These are phyloP conservation scores for Ammopiptanthus mongolicus DNA, from an alignment of 306 rosid species.

Conservation along the genomic window DNA sequence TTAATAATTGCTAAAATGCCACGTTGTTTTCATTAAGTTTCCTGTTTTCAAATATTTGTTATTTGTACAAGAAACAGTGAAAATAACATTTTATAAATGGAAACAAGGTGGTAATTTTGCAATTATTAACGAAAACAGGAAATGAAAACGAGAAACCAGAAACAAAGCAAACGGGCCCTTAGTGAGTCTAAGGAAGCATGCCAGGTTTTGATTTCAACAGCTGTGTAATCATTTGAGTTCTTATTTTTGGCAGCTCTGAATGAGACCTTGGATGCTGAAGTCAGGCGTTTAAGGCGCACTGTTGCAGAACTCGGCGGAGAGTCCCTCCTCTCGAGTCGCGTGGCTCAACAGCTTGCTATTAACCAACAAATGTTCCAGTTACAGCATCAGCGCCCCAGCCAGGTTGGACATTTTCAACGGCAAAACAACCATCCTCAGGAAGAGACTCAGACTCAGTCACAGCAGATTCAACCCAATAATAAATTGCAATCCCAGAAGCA, in stretches of 20 bases:
- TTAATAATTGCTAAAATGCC: too few relatives aligned
- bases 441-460: conserved; percentile 29
- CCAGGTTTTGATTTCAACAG: background rate
- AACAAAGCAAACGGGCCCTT: too few relatives aligned
- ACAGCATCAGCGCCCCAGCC: conserved; percentile 41
- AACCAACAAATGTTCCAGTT: conserved; percentile 53
- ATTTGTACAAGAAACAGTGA: too few relatives aligned
- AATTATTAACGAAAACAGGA: too few relatives aligned
- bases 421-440: conserved; percentile 31
- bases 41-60: too few relatives aligned
- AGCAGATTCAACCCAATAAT: conserved; percentile 27
- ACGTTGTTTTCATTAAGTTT: too few relatives aligned
- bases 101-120: too few relatives aligned
- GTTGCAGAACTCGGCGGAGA: conserved; percentile 59
- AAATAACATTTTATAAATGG: too few relatives aligned
- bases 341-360: conserved; percentile 55
- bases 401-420: conserved; percentile 33
- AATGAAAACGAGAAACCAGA: too few relatives aligned
- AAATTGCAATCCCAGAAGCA: conserved; percentile 26
- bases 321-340: conserved; percentile 38
- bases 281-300: conserved; percentile 53
- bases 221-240: background rate
- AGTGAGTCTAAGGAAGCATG: background rate
- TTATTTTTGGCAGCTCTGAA: conserved; percentile 57
- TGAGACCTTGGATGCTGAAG: conserved; percentile 71